Percentiles rank a stretch among this genome's conserved stretches.
These are phyloP conservation scores for Eucalyptus pauciflora DNA, from an alignment of 345 rosid genomes.

Conservation along the genomic window DNA sequence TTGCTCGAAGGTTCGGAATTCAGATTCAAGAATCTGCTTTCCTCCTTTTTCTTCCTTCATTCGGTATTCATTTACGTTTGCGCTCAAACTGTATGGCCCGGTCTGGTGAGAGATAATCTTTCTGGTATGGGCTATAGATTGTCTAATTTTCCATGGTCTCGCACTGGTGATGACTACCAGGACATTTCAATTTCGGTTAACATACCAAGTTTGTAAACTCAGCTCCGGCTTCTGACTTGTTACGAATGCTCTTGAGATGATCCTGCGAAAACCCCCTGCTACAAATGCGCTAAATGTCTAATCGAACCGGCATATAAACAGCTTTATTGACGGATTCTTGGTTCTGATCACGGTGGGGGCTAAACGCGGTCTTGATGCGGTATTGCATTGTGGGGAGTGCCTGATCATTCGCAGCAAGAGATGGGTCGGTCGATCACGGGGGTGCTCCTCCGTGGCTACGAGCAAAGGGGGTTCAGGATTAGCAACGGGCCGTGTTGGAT, in stretches of 20 bases:
- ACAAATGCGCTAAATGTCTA: not conserved
- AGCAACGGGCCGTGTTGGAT: slow-evolving; percentile 69
- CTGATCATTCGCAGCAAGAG: slow-evolving; percentile 71
- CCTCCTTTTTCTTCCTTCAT: too few relatives aligned
- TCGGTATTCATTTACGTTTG: too few relatives aligned
- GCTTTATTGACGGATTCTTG: not conserved
- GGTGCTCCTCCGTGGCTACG: slow-evolving; percentile 67
- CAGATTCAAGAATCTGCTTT: too few relatives aligned
- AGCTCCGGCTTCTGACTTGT: not conserved
- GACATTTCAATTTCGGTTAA: too few relatives aligned
- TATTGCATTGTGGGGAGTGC: slow-evolving; percentile 78
- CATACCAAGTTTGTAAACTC: not conserved
- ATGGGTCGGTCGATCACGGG: slow-evolving; percentile 48
- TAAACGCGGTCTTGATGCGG: slow-evolving; percentile 76
- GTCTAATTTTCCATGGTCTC: not conserved
- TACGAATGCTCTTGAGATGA: not conserved
- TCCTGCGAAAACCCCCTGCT: not conserved
- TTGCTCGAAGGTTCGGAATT: too few relatives aligned
- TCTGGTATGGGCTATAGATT: not conserved
- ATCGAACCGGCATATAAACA: not conserved
- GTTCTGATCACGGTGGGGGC: slow-evolving; percentile 30
- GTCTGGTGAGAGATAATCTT: too few relatives aligned
- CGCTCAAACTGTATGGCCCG: too few relatives aligned
- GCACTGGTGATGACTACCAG: too few relatives aligned
- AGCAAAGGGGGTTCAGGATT: slow-evolving; percentile 50